A percentile compares a stretch with the other conserved stretches of the same genome.
Conservation (phyloP, 176 grass and related monocot genomes). For the Carex pumila region DNA sequence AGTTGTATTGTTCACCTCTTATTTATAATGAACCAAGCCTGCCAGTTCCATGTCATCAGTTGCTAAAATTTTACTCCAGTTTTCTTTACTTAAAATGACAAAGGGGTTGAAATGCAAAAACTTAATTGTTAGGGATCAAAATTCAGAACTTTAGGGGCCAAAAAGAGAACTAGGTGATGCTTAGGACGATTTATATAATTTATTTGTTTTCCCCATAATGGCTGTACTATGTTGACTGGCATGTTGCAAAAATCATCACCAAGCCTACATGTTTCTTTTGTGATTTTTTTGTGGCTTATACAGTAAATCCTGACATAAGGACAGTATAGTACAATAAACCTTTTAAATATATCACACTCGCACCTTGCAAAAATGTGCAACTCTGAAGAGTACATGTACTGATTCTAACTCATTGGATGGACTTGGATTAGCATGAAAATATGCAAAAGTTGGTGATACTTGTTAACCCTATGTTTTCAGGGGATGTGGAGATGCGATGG, state of each 20-base stretch:
- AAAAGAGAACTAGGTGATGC: background rate
- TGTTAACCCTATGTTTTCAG: constrained; percentile 29
- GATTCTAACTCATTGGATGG: background rate
- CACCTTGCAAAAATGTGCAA: background rate
- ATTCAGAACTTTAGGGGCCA: background rate
- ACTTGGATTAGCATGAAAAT: background rate
- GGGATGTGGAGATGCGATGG: constrained; percentile 96
- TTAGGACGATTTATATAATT: background rate
- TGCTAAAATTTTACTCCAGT: background rate
- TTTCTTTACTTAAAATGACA: background rate
- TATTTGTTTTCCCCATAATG: background rate
- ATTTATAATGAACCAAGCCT: background rate
- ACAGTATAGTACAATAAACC: background rate
- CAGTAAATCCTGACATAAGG: too few species aligned
- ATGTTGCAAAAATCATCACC: background rate
- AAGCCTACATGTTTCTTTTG: background rate
- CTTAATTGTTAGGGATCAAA: background rate
- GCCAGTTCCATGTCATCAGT: background rate
- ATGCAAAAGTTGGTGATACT: background rate
- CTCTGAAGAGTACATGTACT: background rate
- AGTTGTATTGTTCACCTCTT: background rate
- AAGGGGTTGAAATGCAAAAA: background rate
- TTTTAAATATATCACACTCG: background rate
- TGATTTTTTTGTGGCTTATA: too few species aligned
- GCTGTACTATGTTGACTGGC: background rate